These are phyloP conservation scores for Marchantia paleacea DNA, from an alignment of 225 moss, liverwort and hornwort species.

Conservation along the genomic window DNA sequence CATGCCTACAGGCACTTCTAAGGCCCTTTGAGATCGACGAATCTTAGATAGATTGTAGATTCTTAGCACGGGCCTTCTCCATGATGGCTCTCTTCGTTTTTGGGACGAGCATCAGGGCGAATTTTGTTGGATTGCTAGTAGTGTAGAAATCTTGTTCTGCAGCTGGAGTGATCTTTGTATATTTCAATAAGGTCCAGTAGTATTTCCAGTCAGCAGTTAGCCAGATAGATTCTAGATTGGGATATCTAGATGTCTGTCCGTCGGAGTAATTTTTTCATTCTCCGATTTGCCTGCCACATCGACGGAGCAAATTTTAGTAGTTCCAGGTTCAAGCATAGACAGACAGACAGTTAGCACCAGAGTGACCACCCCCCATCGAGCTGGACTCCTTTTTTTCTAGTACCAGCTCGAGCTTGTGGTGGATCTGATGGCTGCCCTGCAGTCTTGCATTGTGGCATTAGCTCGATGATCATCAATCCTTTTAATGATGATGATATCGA, in stretches of 20 bases:
- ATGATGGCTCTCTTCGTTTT: constrained; percentile 3
- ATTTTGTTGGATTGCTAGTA: constrained; percentile 25
- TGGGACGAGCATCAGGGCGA: constrained; percentile 8
- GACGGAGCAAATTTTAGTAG: constrained; percentile 36
- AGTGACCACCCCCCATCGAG: constrained; percentile 6
- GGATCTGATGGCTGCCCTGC: constrained; percentile 22
- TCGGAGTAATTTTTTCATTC: constrained; percentile 16
- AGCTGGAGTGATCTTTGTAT: constrained; percentile 15
- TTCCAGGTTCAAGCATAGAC: constrained; percentile 23
- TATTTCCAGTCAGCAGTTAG: not conserved
- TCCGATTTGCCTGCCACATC: constrained; percentile 25
- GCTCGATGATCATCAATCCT: constrained; percentile 30
- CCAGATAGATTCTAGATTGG: constrained; percentile 1
- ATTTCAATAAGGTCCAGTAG: constrained; percentile 26
- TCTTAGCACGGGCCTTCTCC: constrained; percentile 10
- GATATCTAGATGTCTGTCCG: not conserved
- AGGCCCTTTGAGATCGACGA: constrained; percentile 7
- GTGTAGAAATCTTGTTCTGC: constrained; percentile 13
- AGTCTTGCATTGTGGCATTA: constrained; percentile 33
- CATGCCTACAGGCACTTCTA: constrained; percentile 16
- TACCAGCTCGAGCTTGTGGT: constrained; percentile 18
- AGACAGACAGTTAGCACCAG: constrained; percentile 10
- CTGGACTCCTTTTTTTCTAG: constrained; percentile 36
- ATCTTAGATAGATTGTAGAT: constrained; percentile 23
- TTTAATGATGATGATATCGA: constrained; percentile 20